These are phyloP conservation scores for Boletus rubescentipes DNA, from an alignment of 768 basidiomycete genomes.

Conservation along the genomic window DNA sequence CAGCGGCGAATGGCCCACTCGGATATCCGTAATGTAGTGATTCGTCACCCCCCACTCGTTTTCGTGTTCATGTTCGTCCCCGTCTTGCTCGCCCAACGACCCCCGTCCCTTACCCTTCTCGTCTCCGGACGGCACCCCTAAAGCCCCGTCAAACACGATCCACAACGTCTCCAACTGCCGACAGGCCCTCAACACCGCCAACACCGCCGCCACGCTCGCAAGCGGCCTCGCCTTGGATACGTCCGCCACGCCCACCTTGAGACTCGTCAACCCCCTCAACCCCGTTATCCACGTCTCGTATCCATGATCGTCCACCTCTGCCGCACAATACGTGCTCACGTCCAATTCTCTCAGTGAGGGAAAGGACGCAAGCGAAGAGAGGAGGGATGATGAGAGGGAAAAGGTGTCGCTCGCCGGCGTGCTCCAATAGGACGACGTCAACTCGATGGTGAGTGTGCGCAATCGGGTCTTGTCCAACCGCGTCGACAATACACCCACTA, in stretches of 20 bases:
- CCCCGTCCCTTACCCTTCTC: background rate
- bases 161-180: conserved; percentile 16
- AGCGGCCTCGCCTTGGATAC: conserved; percentile 16
- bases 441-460: no score
- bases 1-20: conserved; percentile 26
- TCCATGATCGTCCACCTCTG: conserved; percentile 19
- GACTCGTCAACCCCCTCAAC: conserved; percentile 10
- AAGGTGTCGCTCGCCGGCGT: conserved; percentile 16
- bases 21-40: conserved; percentile 12
- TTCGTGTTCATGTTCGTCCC: background rate
- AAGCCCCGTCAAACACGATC: conserved; percentile 23
- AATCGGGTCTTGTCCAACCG: no score
- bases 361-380: conserved; percentile 14
- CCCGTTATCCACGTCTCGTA: conserved; percentile 16
- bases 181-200: conserved; percentile 23
- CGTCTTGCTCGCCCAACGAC: background rate
- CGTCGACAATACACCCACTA: no score
- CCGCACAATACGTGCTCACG: conserved; percentile 16
- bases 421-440: no score
- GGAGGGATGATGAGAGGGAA: conserved; percentile 8
- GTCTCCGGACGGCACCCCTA: background rate
- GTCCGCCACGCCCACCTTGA: conserved; percentile 22
- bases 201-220: conserved; percentile 19
- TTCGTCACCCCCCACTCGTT: conserved; percentile 23
- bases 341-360: conserved; percentile 11